A percentile compares a stretch with the other conserved stretches of the same genome.
phyloP scores from a whole-genome alignment of 1,284 basidiomycete genomes.

The Moesziomyces sp. region DNA sequence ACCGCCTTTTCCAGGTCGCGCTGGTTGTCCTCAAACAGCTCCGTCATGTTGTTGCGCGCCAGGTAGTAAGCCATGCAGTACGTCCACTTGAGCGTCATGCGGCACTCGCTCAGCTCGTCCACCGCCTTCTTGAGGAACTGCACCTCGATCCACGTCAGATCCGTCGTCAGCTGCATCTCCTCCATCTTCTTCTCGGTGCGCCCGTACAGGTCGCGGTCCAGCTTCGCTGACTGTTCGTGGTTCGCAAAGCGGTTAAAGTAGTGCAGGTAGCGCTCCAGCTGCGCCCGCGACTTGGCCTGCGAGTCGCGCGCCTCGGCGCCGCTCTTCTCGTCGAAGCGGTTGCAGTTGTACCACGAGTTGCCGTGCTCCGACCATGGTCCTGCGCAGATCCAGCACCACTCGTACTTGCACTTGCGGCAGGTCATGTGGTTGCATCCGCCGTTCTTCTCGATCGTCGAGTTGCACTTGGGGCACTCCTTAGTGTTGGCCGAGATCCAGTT shows the following conservation, averaged over 20 bases:
- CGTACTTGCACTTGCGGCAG: conserved; percentile 67
- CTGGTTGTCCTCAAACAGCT: conserved; percentile 97
- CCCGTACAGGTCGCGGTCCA: conserved; percentile 88
- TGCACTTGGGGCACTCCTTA: conserved; percentile 90
- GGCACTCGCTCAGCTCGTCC: conserved; percentile 82
- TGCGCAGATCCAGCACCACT: conserved; percentile 76
- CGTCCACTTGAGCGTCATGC: conserved; percentile 98
- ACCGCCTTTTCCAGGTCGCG: conserved; percentile 94
- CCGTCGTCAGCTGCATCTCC: conserved; percentile 92
- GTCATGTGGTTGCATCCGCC: conserved; percentile 81
- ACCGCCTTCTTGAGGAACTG: conserved; percentile 99
- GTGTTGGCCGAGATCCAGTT: conserved; percentile 99
- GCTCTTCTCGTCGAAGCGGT: conserved; percentile 93
- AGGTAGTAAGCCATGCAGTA: conserved; percentile 99
- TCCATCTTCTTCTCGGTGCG: conserved; percentile 99
- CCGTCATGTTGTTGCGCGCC: conserved; percentile 87
- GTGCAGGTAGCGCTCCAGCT: conserved; percentile 88
- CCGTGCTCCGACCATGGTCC: conserved; percentile 98
- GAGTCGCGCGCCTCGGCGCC: conserved; percentile 80
- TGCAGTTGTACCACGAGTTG: conserved; percentile 97
- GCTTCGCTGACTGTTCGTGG: conserved; percentile 96
- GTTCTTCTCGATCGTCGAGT: conserved; percentile 98
- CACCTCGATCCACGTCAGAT: conserved; percentile 96
- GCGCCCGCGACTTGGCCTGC: conserved; percentile 81
- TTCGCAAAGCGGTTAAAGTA: conserved; percentile 80